phyloP scores from a whole-genome alignment of 139 green algal species.

The Pleodorina starrii region DNA sequence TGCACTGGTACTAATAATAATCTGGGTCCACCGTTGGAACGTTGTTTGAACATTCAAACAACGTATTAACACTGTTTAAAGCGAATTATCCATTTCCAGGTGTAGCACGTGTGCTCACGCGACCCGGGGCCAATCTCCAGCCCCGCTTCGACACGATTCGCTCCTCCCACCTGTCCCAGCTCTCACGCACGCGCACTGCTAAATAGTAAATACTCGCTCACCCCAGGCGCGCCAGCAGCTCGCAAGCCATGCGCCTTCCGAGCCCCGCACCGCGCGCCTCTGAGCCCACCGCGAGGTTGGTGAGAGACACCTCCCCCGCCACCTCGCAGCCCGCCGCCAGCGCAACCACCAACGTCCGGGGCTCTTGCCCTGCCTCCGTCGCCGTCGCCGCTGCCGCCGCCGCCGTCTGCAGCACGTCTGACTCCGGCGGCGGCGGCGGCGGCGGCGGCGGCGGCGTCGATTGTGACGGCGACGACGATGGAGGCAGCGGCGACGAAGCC shows the following conservation, averaged over 20 bases:
- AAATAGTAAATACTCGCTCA: too few species aligned
- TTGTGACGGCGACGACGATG: not conserved
- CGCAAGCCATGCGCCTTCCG: not conserved
- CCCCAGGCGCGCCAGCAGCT: constrained; percentile 20
- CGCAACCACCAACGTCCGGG: not conserved
- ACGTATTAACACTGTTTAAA: not conserved
- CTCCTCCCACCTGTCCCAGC: too few species aligned
- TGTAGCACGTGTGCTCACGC: not conserved
- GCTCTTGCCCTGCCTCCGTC: not conserved
- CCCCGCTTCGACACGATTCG: not conserved
- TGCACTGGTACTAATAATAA: too few species aligned
- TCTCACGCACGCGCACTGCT: too few species aligned
- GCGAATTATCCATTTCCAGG: too few species aligned
- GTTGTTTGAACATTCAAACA: not conserved
- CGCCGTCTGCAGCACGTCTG: not conserved
- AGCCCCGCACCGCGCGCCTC: not conserved
- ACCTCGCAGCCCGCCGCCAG: constrained; percentile 46
- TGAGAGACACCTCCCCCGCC: constrained; percentile 49
- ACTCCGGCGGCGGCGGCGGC: not conserved
- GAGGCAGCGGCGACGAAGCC: not conserved
- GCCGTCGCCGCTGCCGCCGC: not conserved
- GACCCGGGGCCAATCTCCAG: not conserved
- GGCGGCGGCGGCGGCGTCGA: not conserved
- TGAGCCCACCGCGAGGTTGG: constrained; percentile 2
- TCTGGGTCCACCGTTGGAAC: not conserved